Evolutionary conservation across 768 basidiomycete genomes (phyloP), one percentile per base, ranked within the genome.

Genomic region (Exidia glandulosa): DNA sequence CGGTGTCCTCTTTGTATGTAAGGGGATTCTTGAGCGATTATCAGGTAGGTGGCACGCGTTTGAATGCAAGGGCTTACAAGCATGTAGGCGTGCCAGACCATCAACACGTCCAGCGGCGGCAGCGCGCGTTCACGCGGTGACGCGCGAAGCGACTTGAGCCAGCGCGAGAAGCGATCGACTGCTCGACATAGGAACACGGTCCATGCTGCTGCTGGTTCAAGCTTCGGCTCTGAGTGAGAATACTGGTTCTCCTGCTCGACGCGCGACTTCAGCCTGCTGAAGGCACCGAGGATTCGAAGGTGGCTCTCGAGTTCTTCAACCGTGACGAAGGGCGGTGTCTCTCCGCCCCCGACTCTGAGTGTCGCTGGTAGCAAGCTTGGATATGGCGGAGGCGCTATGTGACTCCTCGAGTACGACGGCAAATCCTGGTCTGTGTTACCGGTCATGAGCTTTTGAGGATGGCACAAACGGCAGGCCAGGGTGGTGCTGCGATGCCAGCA

Each of bases 111-210:
- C 27, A 54, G 30, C 10, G 50, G 50, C 7, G 50, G 50, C 2
- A 31, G 25, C 9, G 50, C 25, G 29, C 27, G 10, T 37, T 37
- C 36, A 10, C 27, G 4, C 25, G 6, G 25, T 27, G 6, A 5
- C 30, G 23, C 9, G 10, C 25, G 19, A 2, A 29, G 14, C 25
- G 25, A 25, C 16, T 14, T 54, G 30, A 45, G 23, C 58, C 41
- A 25, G 27, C 14, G n/a, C 13, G 19, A 27, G 59, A 57, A 59
- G 13, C 59, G 12, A 30, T 59, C 19, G 31, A 59, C 59, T 12
- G 59, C 59, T 12, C 59, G 45, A 32, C 50, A 52, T 19, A 54
- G 25, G 31, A 59, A 59, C 16, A 59, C 59, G 32, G 41, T 50
- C 59, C 59, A 59, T 7, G 48, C 59, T 10, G 5, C 50, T 6